Evolutionary conservation across 1,284 basidiomycete species (phyloP), one percentile per base, ranked within the genome.

Genomic region (Boletus mariae): DNA sequence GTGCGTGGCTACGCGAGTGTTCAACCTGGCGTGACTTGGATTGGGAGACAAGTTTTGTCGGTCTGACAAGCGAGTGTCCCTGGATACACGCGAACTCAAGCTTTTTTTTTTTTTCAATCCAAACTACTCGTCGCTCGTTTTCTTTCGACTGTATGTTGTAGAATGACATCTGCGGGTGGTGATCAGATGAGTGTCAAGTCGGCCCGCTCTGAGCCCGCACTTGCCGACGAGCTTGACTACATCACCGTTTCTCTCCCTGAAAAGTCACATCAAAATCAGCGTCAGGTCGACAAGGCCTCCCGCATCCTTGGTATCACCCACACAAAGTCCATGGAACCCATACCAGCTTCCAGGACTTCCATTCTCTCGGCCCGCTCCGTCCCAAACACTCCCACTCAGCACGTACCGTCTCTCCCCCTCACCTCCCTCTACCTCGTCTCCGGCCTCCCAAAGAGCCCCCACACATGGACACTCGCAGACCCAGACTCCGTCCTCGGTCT

Each of bases 381-480:
- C 37, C 82, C 83, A 47, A 81, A 84, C 47, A 73, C 80, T 0
- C 72, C 81, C 57, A 63, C 72, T 5, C 69, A 67, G 45, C 75
- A 80, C 67, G 62, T 75, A n/a, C 84, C 88, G 12, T 81, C 84
- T 32, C 75, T 85, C 45, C 88, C 89, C 31, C 81, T 92, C 56
- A 85, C 90, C 2, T 89, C 85, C 29, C 82, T 92, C 59, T 92
- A 92, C 68, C 87, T 92, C 61, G 90, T 92, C 31, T 90, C 87
- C 4, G 89, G 89, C 26, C 79, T 92, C 43, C 89, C 90, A 26
- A 92, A 92, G 68, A 85, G 84, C 32, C 87, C 90, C 1, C 87
- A 91, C 67, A 92, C 89, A n/a, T 98, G 95, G 95, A 92, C 93
- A 2, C 80, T 95, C 40, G 89, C 93, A 0, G 94, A 98, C 70